A percentile compares a stretch with the other conserved stretches of the same genome.
Conservation (phyloP, 352 stramenopile species). For the Pythium oligandrum region DNA sequence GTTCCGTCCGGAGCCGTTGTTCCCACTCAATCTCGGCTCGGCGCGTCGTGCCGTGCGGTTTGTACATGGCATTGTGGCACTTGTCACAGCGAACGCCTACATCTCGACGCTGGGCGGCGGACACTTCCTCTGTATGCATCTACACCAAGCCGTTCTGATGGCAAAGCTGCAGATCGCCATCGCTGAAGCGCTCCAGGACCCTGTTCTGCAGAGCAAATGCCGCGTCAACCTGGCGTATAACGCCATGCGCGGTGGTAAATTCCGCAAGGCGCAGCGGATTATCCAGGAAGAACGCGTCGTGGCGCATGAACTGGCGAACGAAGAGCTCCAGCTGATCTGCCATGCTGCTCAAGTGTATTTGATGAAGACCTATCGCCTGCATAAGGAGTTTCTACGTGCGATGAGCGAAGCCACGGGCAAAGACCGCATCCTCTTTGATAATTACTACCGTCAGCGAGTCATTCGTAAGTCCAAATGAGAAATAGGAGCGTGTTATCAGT, state of each 20-base stretch:
- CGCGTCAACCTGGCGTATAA: constrained; percentile 80
- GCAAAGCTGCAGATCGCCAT: constrained; percentile 78
- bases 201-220: constrained; percentile 76
- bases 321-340: constrained; percentile 57
- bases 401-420: constrained; percentile 14
- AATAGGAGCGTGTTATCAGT: too few species aligned
- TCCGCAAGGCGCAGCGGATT: constrained; percentile 49
- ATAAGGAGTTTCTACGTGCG: constrained; percentile 42
- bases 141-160: constrained; percentile 66
- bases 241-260: constrained; percentile 62
- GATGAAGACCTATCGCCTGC: constrained; percentile 56
- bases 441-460: constrained; percentile 80
- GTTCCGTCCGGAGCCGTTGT: constrained; percentile 37
- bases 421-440: constrained; percentile 44
- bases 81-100: constrained; percentile 81
- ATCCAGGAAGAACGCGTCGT: constrained; percentile 40
- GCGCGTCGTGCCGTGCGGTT: constrained; percentile 59
- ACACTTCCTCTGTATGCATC: constrained; percentile 73
- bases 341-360: constrained; percentile 62
- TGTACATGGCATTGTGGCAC: constrained; percentile 59
- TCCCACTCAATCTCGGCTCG: constrained; percentile 59
- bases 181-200: constrained; percentile 65
- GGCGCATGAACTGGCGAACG: constrained; percentile 39
- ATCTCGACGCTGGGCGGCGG: constrained; percentile 78
- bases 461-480: constrained; percentile 50